Base-by-base conservation (phyloP, 2,329 filamentous ascomycete genomes). In the Penicillium crustosum region DNA sequence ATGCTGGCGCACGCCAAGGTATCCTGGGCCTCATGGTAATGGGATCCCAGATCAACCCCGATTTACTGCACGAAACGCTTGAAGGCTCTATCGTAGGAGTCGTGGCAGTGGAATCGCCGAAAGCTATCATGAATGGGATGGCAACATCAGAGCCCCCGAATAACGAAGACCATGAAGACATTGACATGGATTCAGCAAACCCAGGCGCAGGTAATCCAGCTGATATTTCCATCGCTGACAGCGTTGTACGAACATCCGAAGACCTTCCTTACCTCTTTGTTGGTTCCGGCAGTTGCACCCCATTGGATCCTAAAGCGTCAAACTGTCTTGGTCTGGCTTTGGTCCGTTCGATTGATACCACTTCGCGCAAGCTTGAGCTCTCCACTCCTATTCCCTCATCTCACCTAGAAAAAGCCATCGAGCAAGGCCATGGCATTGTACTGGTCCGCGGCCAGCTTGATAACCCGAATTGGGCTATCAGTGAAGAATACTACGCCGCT, bases 31-130 rank as follows among this genome's bases (percentile, higher is more conserved):
- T 86, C 49, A 77, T 84, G 66, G 75, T 81, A 2, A 77, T 83
- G 60, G 79, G 79, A 23, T 81, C 83, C 47, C 75, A 76, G 31
- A 73, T 82, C 5, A 70, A 77, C 9, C 75, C 80, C 4, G 73
- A 77, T 17, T 76, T 81, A 41, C 71, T 86, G 2, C 63, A 73
- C 12, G 79, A 82, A 59, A 75, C 81, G 4, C 72, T 87, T 21
- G 79, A 84, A 43, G 84, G 83, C 41, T 73, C 79, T 4, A 66
- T 85, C 9, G 78, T 86, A 12, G 82, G 81, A 6, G 73, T 87
- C 31, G 76, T 84, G 1, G 75, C 78, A 1, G 69, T 82, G 3
- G 78, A 83, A 55, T 75, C 77, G 6, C 63, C 73, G 0, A 65
- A 60, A 41, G 72, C 73, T 9, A 66, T 78, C 4, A 53, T 65